Base-by-base conservation (phyloP, 345 rosid species). In the Brassica nigra region DNA sequence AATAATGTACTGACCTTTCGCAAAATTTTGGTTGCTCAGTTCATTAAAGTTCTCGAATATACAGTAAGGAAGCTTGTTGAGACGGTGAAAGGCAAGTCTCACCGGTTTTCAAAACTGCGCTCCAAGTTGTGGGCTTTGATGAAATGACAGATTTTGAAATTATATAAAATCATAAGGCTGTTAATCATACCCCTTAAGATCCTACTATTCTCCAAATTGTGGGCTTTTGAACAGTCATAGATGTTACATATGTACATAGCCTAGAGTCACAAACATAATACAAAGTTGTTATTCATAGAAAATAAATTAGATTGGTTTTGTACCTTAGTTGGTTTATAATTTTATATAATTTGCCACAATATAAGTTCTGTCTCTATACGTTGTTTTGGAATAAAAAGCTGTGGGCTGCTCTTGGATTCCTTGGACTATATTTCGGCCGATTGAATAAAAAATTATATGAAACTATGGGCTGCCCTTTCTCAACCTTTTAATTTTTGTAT, bases 381-480 rank as follows among this genome's bases (percentile, higher is more conserved):
- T 61, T 61, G 65, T 37, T 57, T 78, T 66, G 30, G 62, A 73
- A 59, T 10, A 20, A 23, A 69, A 42, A 29, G 7, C 15, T 33
- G 64, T 68, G 74, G 70, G 78, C 70, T 16, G 70, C 37, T 72
- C 34, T 72, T 78, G 62, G 16, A 66, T 28, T 72, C 7, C 7
- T 15, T 49, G 65, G 59, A 79, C 57, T 69, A 61, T 74, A 49
- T 10, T 27, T 68, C 64, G 29, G 65, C 52, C 2, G 31, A 29
- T 27, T 6, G 1, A 6, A 14, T 12, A 3, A n/a, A 1, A 29
- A 23, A 23, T 23, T 15, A 10, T 0, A 0, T 23, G 52, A 67
- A 66, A 73, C 82, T 15, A 28, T 79, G 82, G 70, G 74, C 78
- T 67, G 59, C 58, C 9, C 4, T 39, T 3, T n/a, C 20, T 14